A percentile compares a stretch with the other conserved stretches of the same genome.
Conservation (phyloP, 345 rosid species). For the Pugionium cornutum region DNA sequence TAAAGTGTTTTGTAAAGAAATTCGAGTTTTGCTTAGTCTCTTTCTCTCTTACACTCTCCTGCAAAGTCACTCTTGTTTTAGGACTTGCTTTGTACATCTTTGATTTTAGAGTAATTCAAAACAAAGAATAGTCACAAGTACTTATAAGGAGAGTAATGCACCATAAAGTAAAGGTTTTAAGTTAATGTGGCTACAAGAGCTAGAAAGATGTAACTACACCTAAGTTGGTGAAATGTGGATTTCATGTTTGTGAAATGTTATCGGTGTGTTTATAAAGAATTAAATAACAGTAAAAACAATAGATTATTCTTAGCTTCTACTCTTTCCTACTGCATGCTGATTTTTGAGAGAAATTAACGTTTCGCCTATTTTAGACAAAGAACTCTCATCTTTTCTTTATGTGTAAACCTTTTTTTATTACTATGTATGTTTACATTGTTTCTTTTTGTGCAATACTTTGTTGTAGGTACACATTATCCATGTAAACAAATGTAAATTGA, state of each 20-base stretch:
- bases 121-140: slow-evolving; percentile 23
- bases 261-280: neutral
- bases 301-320: slow-evolving; percentile 71
- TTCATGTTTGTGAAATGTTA: slow-evolving; percentile 46
- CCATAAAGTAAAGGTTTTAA: neutral
- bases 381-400: slow-evolving; percentile 55
- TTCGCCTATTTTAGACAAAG: slow-evolving; percentile 71
- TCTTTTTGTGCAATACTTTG: no score
- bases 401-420: neutral
- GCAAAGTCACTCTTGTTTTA: slow-evolving; percentile 20
- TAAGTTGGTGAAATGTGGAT: slow-evolving; percentile 71
- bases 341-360: slow-evolving; percentile 53
- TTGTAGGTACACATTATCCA: no score
- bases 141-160: slow-evolving; percentile 26
- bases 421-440: neutral
- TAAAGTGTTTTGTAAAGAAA: slow-evolving; percentile 63
- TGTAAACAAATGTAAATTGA: no score
- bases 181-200: slow-evolving; percentile 10
- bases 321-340: slow-evolving; percentile 43
- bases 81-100: slow-evolving; percentile 42
- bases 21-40: slow-evolving; percentile 43
- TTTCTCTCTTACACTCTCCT: slow-evolving; percentile 38
- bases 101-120: slow-evolving; percentile 18
- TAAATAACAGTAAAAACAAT: slow-evolving; percentile 6
- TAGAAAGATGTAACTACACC: slow-evolving; percentile 10